Conservation (phyloP, 371 early-diverging fungal genomes). For the Mortierella sp. region DNA sequence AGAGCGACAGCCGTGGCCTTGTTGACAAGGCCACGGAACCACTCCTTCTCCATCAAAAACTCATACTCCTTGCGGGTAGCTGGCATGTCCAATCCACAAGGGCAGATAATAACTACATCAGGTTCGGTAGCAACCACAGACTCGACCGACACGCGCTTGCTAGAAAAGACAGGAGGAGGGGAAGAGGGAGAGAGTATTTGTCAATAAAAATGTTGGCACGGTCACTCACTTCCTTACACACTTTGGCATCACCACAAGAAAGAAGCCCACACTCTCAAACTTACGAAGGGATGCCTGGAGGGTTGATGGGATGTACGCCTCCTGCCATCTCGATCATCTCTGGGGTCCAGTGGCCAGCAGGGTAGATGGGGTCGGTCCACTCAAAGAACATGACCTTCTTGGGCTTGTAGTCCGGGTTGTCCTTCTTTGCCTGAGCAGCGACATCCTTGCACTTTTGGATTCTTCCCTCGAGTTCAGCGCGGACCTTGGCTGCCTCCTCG, state of each 20-base stretch:
- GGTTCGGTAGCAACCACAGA: constrained; percentile 43
- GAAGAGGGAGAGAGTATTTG: not conserved
- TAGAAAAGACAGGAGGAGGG: constrained; percentile 24
- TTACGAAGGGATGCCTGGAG: constrained; percentile 51
- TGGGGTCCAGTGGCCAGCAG: constrained; percentile 68
- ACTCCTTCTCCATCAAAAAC: constrained; percentile 45
- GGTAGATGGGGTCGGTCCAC: constrained; percentile 72
- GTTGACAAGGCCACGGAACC: constrained; percentile 51
- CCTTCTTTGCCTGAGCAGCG: constrained; percentile 30
- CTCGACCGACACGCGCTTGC: constrained; percentile 55
- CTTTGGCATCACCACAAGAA: not conserved
- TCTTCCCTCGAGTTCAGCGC: constrained; percentile 39
- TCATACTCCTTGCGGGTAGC: constrained; percentile 59
- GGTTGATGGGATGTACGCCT: constrained; percentile 64
- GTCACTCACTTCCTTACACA: no score
- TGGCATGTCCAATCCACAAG: constrained; percentile 61
- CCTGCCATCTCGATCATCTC: constrained; percentile 71
- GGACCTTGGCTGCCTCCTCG: constrained; percentile 43
- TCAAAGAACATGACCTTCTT: constrained; percentile 67
- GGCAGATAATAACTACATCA: constrained; percentile 60
- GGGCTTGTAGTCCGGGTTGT: constrained; percentile 32
- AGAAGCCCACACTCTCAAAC: not conserved
- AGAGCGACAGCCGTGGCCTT: constrained; percentile 52
- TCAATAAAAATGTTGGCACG: no score
- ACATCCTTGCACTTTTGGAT: constrained; percentile 44